phyloP scores from a whole-genome alignment of 352 stramenopile species.

The Phytopythium chamaehyphon region DNA sequence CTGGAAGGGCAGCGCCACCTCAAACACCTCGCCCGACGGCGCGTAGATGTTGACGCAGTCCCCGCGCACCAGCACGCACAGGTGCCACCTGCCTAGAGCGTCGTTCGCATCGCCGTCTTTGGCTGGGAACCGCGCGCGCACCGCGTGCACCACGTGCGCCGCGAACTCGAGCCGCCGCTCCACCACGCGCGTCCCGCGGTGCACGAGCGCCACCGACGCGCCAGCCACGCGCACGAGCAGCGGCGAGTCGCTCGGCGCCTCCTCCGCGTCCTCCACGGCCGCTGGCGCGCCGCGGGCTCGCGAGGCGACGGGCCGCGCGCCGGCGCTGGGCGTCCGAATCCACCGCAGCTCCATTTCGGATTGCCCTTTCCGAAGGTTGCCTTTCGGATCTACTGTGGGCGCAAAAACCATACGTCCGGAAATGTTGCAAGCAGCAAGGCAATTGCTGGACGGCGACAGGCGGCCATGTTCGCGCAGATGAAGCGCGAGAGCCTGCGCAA shows the following conservation, averaged over 20 bases:
- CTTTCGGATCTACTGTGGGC: neutral
- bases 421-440: neutral
- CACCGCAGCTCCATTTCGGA: neutral
- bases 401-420: neutral
- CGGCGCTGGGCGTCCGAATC: slow-evolving; percentile 1
- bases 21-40: slow-evolving; percentile 57
- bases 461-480: slow-evolving; percentile 71
- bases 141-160: slow-evolving; percentile 48
- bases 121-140: slow-evolving; percentile 38
- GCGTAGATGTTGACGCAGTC: slow-evolving; percentile 72
- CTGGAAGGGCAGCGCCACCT: slow-evolving; percentile 73
- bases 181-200: slow-evolving; percentile 46
- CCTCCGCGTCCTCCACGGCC: slow-evolving; percentile 7
- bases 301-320: slow-evolving; percentile 1
- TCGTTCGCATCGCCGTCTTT: neutral
- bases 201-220: slow-evolving; percentile 50
- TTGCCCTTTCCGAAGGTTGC: neutral
- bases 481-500: slow-evolving; percentile 86
- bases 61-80: slow-evolving; percentile 63
- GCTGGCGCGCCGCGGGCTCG: no score
- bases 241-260: slow-evolving; percentile 19
- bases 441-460: neutral
- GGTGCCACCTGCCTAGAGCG: slow-evolving; percentile 12
- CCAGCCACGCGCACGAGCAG: slow-evolving; percentile 37
- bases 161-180: slow-evolving; percentile 63